phyloP scores from a whole-genome alignment of 768 basidiomycete genomes.

The Nidularia pulvinata region DNA sequence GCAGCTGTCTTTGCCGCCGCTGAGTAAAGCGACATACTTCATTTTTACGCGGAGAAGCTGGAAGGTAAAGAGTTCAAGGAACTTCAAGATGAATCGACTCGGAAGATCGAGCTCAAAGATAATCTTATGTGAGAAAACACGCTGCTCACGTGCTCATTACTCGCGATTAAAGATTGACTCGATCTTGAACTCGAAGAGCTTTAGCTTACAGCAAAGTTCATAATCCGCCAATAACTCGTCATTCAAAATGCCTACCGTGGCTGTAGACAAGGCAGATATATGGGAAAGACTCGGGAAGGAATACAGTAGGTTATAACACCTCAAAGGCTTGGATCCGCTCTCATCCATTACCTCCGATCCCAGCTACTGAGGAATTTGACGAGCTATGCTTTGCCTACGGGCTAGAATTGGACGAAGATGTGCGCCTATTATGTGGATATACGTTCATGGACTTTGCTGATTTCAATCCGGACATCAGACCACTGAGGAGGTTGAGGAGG shows the following conservation, averaged over 20 bases:
- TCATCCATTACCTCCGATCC: conserved; percentile 4
- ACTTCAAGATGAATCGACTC: no score
- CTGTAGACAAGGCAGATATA: conserved; percentile 95
- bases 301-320: conserved; percentile 58
- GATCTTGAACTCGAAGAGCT: no score
- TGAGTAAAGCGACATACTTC: conserved; percentile 94
- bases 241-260: conserved; percentile 83
- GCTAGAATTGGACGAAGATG: conserved; percentile 97
- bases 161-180: no score
- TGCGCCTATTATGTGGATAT: conserved; percentile 31
- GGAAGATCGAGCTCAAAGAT: not conserved
- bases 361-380: conserved; percentile 95
- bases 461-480: conserved; percentile 49
- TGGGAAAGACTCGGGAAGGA: conserved; percentile 82
- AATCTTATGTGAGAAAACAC: not conserved
- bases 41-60: conserved; percentile 33
- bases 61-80: not conserved
- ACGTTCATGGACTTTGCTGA: conserved; percentile 1
- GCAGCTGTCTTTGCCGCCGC: conserved; percentile 98
- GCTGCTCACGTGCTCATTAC: no score
- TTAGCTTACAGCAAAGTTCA: no score
- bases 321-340: not conserved
- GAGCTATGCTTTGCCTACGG: conserved; percentile 97
- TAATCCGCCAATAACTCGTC: not conserved
- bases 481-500: conserved; percentile 82